A percentile compares a stretch with the other conserved stretches of the same genome.
Conservation (phyloP, 2,329 filamentous ascomycete species). For the Chrysosporium keratinophilum region DNA sequence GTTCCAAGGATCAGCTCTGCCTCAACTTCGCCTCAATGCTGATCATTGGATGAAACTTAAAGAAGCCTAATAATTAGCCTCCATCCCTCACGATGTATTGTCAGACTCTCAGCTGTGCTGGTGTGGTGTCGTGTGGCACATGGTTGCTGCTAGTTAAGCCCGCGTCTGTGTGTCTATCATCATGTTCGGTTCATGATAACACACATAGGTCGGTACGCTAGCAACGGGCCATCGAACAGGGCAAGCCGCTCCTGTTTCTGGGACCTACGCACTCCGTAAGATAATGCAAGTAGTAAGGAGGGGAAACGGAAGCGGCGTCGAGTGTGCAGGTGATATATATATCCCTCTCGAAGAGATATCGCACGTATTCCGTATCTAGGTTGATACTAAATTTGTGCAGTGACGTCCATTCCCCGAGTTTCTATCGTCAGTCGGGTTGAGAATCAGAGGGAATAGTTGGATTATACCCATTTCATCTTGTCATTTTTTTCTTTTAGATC, state of each 20-base stretch:
- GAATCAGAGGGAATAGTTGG: constrained; percentile 2
- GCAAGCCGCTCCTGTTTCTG: neutral
- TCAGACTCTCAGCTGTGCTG: neutral
- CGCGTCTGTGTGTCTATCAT: neutral
- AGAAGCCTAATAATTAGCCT: neutral
- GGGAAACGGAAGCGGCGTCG: neutral
- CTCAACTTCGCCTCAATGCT: neutral
- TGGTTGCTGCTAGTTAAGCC: neutral
- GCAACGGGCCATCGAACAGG: neutral
- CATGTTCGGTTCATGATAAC: neutral
- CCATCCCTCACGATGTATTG: neutral
- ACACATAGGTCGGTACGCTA: neutral
- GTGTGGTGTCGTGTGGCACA: neutral
- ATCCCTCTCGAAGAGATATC: neutral
- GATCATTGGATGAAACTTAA: neutral
- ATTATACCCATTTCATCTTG: neutral
- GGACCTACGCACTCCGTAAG: neutral
- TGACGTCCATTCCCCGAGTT: neutral
- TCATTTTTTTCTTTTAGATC: neutral
- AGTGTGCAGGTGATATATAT: neutral
- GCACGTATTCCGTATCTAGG: neutral
- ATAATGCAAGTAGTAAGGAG: neutral
- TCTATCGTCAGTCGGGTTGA: neutral
- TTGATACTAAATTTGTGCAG: neutral
- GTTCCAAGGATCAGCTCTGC: neutral